These are phyloP conservation scores for Solanum dulcamara DNA, from an alignment of 257 asterid species.

Conservation along the genomic window DNA sequence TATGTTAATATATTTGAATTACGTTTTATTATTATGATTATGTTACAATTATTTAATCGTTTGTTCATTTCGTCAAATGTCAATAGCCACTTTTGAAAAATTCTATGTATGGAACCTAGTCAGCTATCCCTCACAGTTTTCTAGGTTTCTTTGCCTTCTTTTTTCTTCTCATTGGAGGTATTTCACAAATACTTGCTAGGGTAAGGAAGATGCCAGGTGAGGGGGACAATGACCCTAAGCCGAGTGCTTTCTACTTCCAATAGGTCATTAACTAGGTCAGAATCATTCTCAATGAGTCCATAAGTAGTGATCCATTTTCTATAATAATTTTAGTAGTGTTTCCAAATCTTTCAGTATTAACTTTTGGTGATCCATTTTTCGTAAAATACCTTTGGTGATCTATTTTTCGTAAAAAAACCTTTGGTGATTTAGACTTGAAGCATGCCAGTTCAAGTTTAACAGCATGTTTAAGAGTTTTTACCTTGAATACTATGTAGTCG, in stretches of 20 bases:
- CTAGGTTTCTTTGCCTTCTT: not conserved
- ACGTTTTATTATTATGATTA: too few relatives aligned
- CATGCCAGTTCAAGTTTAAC: not conserved
- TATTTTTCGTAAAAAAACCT: not conserved
- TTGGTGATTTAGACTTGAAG: not conserved
- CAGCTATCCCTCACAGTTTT: not conserved
- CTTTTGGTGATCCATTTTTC: not conserved
- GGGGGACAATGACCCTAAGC: not conserved
- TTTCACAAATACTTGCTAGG: not conserved
- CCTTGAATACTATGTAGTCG: not conserved
- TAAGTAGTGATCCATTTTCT: not conserved
- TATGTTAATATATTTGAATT: not conserved
- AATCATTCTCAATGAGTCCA: too few relatives aligned
- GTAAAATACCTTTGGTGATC: too few relatives aligned
- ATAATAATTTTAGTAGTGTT: not conserved
- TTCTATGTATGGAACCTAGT: not conserved
- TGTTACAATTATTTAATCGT: not conserved
- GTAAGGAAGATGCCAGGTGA: not conserved
- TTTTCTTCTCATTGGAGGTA: not conserved
- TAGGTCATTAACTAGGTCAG: not conserved
- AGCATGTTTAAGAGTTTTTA: not conserved
- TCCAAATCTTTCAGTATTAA: not conserved
- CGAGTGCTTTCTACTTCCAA: not conserved
- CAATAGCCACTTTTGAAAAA: not conserved
- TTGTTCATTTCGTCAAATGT: not conserved